Evolutionary conservation across 495 filamentous ascomycete species (phyloP).

Genomic region (Jackrogersella multiformis): DNA sequence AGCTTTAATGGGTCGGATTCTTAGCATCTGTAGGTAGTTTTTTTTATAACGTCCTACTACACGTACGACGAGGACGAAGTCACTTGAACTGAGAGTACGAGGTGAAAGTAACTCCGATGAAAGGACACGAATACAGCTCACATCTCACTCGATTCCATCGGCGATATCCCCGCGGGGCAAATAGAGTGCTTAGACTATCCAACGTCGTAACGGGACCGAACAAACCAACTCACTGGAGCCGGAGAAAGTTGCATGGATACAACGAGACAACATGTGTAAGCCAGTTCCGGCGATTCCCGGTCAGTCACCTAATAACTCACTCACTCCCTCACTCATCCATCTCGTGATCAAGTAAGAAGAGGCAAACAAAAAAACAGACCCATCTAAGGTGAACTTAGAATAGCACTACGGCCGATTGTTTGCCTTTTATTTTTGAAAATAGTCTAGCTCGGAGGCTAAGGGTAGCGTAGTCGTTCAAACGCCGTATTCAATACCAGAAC

Average conservation of each 20-base stretch:
- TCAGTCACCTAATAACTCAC: not conserved
- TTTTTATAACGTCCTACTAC: not conserved
- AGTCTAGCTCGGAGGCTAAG: not conserved
- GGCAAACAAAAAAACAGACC: conserved; percentile 10
- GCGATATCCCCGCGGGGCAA: conserved; percentile 33
- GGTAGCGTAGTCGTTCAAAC: conserved; percentile 26
- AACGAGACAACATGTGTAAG: not conserved
- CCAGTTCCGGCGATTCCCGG: conserved; percentile 30
- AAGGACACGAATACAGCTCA: not conserved
- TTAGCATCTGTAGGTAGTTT: too few relatives aligned
- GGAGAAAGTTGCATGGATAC: conserved; percentile 15
- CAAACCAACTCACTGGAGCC: conserved; percentile 6
- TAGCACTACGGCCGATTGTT: conserved; percentile 14
- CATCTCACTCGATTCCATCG: not conserved
- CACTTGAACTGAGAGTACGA: not conserved
- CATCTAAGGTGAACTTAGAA: not conserved
- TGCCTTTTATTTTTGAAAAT: not conserved
- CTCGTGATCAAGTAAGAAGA: conserved; percentile 14
- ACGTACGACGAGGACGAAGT: not conserved
- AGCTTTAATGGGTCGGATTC: too few relatives aligned
- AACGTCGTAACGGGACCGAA: conserved; percentile 20
- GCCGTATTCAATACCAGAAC: conserved; percentile 11
- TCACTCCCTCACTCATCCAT: not conserved
- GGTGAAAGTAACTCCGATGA: conserved; percentile 1
- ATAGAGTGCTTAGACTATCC: conserved; percentile 38